Evolutionary conservation across 306 rosid species (phyloP).

Genomic region (Citrullus colocynthis): DNA sequence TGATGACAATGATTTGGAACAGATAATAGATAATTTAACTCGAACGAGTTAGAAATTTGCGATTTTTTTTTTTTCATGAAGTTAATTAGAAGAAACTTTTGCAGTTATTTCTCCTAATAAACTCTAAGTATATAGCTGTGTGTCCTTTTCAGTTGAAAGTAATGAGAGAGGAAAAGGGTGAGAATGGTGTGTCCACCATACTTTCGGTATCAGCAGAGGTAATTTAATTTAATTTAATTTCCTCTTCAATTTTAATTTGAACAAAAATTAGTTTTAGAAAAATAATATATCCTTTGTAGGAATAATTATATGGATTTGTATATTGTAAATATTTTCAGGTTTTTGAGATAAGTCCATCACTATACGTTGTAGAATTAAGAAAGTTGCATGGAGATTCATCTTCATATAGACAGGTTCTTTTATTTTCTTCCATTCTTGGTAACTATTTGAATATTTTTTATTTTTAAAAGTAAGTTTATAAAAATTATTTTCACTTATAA

Average conservation of each 20-base stretch:
- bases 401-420: constrained; percentile 52
- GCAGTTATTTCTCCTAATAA: neutral
- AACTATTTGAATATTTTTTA: too few relatives aligned
- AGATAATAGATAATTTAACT: too few relatives aligned
- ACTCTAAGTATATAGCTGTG: too few relatives aligned
- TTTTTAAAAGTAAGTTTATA: too few relatives aligned
- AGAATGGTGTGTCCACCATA: constrained; percentile 24
- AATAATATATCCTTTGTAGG: neutral
- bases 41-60: too few relatives aligned
- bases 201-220: constrained; percentile 79
- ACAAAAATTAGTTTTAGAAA: too few relatives aligned
- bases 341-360: constrained; percentile 63
- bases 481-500: too few relatives aligned
- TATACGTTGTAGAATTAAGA: constrained; percentile 64
- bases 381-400: constrained; percentile 70
- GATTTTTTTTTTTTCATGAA: too few relatives aligned
- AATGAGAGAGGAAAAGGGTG: constrained; percentile 39
- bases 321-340: constrained; percentile 26
- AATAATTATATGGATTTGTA: neutral
- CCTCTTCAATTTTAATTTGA: too few relatives aligned
- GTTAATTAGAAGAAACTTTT: neutral
- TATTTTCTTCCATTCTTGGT: too few relatives aligned
- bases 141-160: constrained; percentile 52
- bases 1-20: too few relatives aligned
- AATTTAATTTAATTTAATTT: neutral